These are phyloP conservation scores for Syncephalis plumigaleata DNA, from an alignment of 371 early-diverging fungal species.

Conservation along the genomic window DNA sequence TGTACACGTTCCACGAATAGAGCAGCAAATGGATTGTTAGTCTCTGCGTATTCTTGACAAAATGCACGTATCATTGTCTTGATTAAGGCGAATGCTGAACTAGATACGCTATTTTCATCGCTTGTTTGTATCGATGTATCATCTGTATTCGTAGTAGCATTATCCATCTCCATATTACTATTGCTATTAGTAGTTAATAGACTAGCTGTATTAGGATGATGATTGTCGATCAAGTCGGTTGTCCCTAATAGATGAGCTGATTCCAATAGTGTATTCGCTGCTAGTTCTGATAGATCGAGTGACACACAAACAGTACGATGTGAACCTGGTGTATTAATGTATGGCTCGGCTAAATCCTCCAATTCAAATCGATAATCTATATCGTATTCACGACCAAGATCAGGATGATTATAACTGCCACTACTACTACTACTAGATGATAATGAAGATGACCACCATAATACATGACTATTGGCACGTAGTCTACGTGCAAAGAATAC, in stretches of 20 bases:
- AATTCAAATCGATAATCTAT: constrained; percentile 44
- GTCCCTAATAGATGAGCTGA: not conserved
- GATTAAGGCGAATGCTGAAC: constrained; percentile 50
- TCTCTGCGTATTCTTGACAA: constrained; percentile 35
- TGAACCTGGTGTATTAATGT: constrained; percentile 54
- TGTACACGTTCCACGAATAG: constrained; percentile 65
- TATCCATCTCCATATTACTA: too few species aligned
- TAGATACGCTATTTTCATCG: constrained; percentile 23
- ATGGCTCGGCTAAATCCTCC: constrained; percentile 30
- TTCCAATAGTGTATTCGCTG: constrained; percentile 45
- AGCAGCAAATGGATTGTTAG: constrained; percentile 38
- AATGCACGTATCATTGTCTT: constrained; percentile 60
- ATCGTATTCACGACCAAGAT: constrained; percentile 79
- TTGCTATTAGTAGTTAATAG: too few species aligned
- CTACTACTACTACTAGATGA: too few species aligned
- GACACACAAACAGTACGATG: constrained; percentile 71
- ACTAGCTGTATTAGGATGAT: not conserved
- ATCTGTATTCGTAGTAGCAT: not conserved
- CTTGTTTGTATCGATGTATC: not conserved
- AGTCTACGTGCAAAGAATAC: constrained; percentile 66
- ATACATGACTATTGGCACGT: constrained; percentile 46
- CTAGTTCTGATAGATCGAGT: constrained; percentile 60
- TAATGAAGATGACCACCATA: constrained; percentile 75
- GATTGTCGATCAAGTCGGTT: constrained; percentile 1
- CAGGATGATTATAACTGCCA: constrained; percentile 31